Conservation (phyloP, 768 basidiomycete genomes). For the Pulveroboletus sp. region DNA sequence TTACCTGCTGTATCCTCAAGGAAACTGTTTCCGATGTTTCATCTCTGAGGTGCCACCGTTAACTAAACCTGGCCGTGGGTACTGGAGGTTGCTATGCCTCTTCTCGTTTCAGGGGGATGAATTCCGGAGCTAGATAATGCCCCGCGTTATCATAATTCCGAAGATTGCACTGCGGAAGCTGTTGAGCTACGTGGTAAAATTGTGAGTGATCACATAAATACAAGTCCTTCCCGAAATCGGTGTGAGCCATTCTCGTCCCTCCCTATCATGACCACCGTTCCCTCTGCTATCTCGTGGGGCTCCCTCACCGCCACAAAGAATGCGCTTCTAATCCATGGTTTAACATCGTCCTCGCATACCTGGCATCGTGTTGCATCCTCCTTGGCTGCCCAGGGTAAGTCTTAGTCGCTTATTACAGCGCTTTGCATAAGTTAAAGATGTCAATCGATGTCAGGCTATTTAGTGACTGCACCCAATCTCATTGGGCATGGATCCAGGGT, state of each 20-base stretch:
- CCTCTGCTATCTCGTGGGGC: slow-evolving; percentile 22
- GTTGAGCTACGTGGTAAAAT: no score
- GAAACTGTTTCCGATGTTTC: no score
- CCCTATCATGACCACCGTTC: slow-evolving; percentile 12
- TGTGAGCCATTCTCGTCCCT: background rate
- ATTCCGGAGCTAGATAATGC: no score
- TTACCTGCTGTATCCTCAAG: no score
- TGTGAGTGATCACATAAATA: background rate
- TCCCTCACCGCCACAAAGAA: slow-evolving; percentile 19
- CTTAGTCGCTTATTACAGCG: background rate
- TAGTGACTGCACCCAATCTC: slow-evolving; percentile 21
- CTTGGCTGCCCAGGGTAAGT: slow-evolving; percentile 16
- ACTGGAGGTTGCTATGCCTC: no score
- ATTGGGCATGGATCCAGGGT: slow-evolving; percentile 15
- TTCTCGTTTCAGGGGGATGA: no score
- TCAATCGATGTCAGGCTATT: slow-evolving; percentile 14
- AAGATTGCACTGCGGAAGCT: no score
- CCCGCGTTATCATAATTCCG: no score
- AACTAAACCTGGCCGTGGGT: no score
- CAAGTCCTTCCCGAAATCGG: background rate
- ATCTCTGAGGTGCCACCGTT: no score
- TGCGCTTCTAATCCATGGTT: slow-evolving; percentile 27
- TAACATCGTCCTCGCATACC: slow-evolving; percentile 15
- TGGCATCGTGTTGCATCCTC: slow-evolving; percentile 19
- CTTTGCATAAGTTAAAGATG: background rate